These are phyloP conservation scores for Fusarium siculi DNA, from an alignment of 2,329 filamentous ascomycete genomes.

Conservation along the genomic window DNA sequence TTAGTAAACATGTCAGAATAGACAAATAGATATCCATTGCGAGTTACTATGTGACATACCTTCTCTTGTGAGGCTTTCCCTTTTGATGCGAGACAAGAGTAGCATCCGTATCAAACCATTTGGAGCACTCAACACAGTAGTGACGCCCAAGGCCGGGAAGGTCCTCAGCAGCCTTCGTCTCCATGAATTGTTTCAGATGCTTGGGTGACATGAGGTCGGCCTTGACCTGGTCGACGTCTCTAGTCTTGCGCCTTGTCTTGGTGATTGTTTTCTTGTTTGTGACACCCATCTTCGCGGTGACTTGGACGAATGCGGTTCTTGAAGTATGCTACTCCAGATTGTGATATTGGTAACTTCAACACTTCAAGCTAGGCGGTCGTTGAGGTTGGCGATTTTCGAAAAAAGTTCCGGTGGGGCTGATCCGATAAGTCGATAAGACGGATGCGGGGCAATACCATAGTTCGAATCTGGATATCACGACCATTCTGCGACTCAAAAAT, in stretches of 20 bases:
- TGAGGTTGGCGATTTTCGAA: slow-evolving; percentile 36
- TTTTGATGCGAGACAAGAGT: slow-evolving; percentile 81
- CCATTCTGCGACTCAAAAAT: neutral
- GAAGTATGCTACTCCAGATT: neutral
- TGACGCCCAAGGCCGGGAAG: slow-evolving; percentile 85
- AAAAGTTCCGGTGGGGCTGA: slow-evolving; percentile 38
- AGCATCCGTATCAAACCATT: slow-evolving; percentile 90
- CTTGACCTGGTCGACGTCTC: slow-evolving; percentile 93
- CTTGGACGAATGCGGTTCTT: neutral
- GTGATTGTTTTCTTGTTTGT: slow-evolving; percentile 72
- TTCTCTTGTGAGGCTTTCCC: slow-evolving; percentile 94
- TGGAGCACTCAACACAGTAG: slow-evolving; percentile 94
- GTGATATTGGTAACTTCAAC: slow-evolving; percentile 4
- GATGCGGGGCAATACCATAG: slow-evolving; percentile 5
- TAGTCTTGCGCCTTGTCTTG: slow-evolving; percentile 80
- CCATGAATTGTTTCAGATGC: slow-evolving; percentile 83
- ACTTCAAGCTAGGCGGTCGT: slow-evolving; percentile 13
- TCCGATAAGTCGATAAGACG: slow-evolving; percentile 9
- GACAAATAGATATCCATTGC: slow-evolving; percentile 11
- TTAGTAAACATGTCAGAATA: slow-evolving; percentile 32
- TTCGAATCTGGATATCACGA: neutral
- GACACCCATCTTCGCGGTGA: slow-evolving; percentile 68
- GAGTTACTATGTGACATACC: slow-evolving; percentile 53
- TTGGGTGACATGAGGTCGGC: slow-evolving; percentile 81
- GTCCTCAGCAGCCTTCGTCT: slow-evolving; percentile 83